These are phyloP conservation scores for Croton setiger DNA, from an alignment of 441 rosid genomes.

Conservation along the genomic window DNA sequence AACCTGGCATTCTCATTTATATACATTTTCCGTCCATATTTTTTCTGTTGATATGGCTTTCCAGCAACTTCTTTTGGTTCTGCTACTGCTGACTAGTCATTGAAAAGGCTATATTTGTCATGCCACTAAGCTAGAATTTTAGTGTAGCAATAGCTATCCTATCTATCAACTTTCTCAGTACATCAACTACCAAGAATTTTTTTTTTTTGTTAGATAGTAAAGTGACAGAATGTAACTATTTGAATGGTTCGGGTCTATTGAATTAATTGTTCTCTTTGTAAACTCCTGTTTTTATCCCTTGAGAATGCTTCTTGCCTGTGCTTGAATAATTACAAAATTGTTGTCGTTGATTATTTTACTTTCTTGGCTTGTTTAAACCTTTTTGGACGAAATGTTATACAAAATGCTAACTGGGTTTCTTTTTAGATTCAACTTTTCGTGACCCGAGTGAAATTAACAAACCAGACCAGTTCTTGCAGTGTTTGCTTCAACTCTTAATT, in stretches of 20 bases:
- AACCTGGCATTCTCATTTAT: slow-evolving; percentile 9
- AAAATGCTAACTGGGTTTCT: neutral
- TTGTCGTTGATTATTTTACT: neutral
- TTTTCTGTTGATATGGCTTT: slow-evolving; percentile 21
- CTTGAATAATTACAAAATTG: neutral
- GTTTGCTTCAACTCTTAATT: no score
- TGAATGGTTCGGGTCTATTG: slow-evolving; percentile 1
- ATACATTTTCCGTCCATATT: neutral
- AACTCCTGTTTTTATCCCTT: neutral
- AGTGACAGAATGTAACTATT: slow-evolving; percentile 11
- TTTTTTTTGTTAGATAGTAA: slow-evolving; percentile 17
- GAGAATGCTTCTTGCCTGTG: neutral
- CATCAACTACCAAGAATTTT: neutral
- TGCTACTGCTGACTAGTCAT: slow-evolving; percentile 22
- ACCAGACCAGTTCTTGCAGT: neutral
- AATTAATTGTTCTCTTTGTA: neutral
- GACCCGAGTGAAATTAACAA: neutral
- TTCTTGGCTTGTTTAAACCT: neutral
- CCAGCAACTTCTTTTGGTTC: slow-evolving; percentile 13
- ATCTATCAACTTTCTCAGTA: slow-evolving; percentile 6
- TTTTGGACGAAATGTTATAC: neutral
- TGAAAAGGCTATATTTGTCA: slow-evolving; percentile 19
- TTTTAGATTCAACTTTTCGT: neutral
- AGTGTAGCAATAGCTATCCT: slow-evolving; percentile 4
- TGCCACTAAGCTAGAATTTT: slow-evolving; percentile 14